A percentile compares a stretch with the other conserved stretches of the same genome.
Evolutionary conservation across 345 rosid genomes (phyloP).

Genomic region (Ceriops decandra): DNA sequence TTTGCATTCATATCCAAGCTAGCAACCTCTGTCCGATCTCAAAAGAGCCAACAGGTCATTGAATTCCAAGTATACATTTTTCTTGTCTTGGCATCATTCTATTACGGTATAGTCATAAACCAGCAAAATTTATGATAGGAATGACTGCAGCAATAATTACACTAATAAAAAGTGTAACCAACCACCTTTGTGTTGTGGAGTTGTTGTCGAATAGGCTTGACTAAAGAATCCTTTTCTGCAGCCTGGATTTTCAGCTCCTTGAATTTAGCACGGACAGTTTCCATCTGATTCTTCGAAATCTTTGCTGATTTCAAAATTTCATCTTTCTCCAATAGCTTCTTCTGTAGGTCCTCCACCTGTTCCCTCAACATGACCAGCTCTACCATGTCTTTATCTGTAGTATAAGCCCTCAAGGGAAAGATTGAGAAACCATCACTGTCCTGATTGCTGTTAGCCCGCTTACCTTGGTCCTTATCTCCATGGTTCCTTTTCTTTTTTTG

Average conservation of each 20-base stretch:
- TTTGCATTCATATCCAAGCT: background rate
- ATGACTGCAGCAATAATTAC: background rate
- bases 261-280: constrained; percentile 43
- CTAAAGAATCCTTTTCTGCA: constrained; percentile 60
- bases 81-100: too few relatives aligned
- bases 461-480: constrained; percentile 45
- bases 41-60: background rate
- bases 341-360: constrained; percentile 69
- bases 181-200: constrained; percentile 87
- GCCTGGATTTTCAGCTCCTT: constrained; percentile 54
- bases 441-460: constrained; percentile 35
- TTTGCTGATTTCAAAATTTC: constrained; percentile 74
- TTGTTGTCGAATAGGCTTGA: constrained; percentile 66
- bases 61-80: too few relatives aligned
- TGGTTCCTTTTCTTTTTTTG: constrained; percentile 63
- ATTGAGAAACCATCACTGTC: constrained; percentile 46
- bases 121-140: background rate
- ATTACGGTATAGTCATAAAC: too few relatives aligned
- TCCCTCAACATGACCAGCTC: constrained; percentile 60
- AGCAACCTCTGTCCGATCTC: background rate
- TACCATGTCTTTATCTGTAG: constrained; percentile 52
- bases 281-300: constrained; percentile 45
- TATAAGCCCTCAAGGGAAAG: constrained; percentile 44
- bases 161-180: constrained; percentile 6
- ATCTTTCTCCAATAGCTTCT: constrained; percentile 70